Evolutionary conservation across 1,139 yeast species (phyloP), one percentile per base, ranked within the genome.

Genomic region (Kluyveromyces sp.): DNA sequence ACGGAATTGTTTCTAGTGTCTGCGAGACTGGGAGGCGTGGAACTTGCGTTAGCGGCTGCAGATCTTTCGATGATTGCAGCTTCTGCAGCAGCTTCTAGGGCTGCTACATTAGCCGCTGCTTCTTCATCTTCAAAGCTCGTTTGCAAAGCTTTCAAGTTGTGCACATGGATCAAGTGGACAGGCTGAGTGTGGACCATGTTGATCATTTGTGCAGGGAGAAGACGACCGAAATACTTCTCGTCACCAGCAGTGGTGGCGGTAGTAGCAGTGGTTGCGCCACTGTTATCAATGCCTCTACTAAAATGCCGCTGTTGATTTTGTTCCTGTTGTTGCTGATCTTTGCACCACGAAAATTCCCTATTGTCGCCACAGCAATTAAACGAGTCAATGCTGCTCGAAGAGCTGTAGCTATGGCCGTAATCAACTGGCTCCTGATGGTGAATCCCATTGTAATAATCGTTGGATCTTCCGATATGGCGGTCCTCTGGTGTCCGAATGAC

Each of bases 131-230:
- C 34, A 33, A 33, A 33, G 15, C 34, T 33, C 34, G 39, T 45
- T 15, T 45, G 46, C 40, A 48, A 41, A 34, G 33, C 37, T n/a
- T 15, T 39, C 41, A 39, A 39, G 21, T 39, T 29, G 27, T 49
- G 47, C 30, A 45, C 41, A 21, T 50, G 41, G 15, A 53, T 46
- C 41, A 53, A 39, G 36, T 52, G 53, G 7, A 55, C 46, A 29
- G 59, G 58, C 40, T 54, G 57, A 4, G 59, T 53, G 37, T 55
- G 59, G 10, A 54, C 49, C 40, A 55, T 47, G 34, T n/a, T n/a
- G 39, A 45, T 28, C 37, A 26, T 30, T 34, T 34, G 10, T 15
- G 34, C 30, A 7, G 7, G 8, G 32, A 7, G 32, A 7, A 7
- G 32, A 30, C 32, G 7, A 8, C 7, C 8, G 8, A 30, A 7